Base-by-base conservation (phyloP, 177 flowering plant species). In the Vitis hybrid region DNA sequence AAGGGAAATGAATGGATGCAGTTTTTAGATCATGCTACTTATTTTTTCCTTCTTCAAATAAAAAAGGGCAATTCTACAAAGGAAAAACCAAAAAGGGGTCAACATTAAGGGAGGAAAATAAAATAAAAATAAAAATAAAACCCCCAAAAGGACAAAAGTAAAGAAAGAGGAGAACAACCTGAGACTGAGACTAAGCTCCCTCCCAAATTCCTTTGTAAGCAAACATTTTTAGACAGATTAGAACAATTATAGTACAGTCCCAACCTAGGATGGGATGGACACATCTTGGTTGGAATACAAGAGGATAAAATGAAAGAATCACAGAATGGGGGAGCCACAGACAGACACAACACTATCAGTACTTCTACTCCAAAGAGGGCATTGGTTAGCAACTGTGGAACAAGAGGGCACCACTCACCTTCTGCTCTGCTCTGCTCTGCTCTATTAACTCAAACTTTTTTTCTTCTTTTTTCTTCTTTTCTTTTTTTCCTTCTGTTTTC, bases 251-350 rank as follows among this genome's bases (percentile, higher is more conserved):
- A 67, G 79, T 79, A 80, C 87, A 82, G 72, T 65, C 1, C 79
- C 85, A 83, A 72, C 74, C 63, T 64, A 46, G 20, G 71, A 74
- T 70, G 82, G 76, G 74, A 55, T 55, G 61, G 24, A 14, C 20
- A 9, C 61, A 58, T n/a, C 21, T 8, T 68, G 35, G 53, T 70
- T 69, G 63, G 21, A 65, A 71, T 64, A 69, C 74, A 73, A 27
- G 66, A 70, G 49, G 77, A 81, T 69, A 63, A 75, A 84, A 83
- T 78, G 71, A 84, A 83, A 78, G 82, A 86, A 83, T 84, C 79
- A 74, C 80, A 71, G 73, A 68, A 71, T 68, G 63, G 7, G 67
- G 62, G 64, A 60, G 65, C n/a, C 12, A 72, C 77, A 20, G 73
- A 66, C 60, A 48, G 13, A 58, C 50, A 66, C 55, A 68, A 58